Evolutionary conservation across 768 basidiomycete species (phyloP).

Genomic region (Boletus barrowsii): DNA sequence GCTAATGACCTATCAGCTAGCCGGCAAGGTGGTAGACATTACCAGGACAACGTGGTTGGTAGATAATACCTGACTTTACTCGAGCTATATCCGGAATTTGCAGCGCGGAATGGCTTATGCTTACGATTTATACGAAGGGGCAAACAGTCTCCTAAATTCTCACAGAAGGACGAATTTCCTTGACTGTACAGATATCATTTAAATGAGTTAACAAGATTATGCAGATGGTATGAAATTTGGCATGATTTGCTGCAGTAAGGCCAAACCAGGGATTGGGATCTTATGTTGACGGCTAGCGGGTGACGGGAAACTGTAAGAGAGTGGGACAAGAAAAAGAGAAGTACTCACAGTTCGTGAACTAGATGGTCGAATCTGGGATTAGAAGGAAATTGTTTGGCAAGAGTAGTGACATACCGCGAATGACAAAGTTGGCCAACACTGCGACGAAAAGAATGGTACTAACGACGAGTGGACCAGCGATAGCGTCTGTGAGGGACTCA

Average conservation of each 20-base stretch:
- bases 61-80: background rate
- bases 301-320: background rate
- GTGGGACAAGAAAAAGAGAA: background rate
- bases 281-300: constrained; percentile 25
- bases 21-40: background rate
- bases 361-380: background rate
- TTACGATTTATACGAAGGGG: background rate
- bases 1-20: too few species aligned
- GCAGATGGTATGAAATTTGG: constrained; percentile 20
- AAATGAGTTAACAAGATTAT: background rate
- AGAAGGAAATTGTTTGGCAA: constrained; percentile 1
- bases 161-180: background rate
- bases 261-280: constrained; percentile 30
- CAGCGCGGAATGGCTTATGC: background rate
- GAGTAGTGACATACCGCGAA: constrained; percentile 62
- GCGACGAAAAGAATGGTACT: constrained; percentile 83
- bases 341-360: constrained; percentile 62
- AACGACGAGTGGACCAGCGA: constrained; percentile 80
- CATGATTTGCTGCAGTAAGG: constrained; percentile 20
- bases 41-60: background rate
- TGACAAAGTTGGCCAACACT: constrained; percentile 81
- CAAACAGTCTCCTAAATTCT: background rate
- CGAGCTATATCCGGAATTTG: background rate
- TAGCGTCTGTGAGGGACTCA: constrained; percentile 53
- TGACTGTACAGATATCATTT: background rate